These are phyloP conservation scores for Amanita muscaria DNA, from an alignment of 768 basidiomycete species.

Conservation along the genomic window DNA sequence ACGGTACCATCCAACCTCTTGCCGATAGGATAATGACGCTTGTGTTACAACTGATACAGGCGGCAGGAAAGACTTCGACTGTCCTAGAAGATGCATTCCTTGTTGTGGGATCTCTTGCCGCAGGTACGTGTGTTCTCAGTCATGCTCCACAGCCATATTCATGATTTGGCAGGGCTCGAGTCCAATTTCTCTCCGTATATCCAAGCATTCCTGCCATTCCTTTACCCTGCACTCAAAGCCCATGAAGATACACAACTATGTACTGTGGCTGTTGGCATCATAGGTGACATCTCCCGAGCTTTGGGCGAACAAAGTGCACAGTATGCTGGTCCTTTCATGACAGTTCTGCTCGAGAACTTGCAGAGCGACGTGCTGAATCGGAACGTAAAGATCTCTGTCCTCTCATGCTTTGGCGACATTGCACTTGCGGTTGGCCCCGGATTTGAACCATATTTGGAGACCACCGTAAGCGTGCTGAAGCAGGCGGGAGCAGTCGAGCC, in stretches of 20 bases:
- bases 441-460: constrained; percentile 85
- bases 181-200: constrained; percentile 75
- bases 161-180: constrained; percentile 52
- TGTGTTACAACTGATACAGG: constrained; percentile 73
- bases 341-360: constrained; percentile 81
- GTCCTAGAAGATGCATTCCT: constrained; percentile 96
- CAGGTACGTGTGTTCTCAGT: constrained; percentile 35
- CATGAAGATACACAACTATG: constrained; percentile 95
- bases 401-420: constrained; percentile 94
- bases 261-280: constrained; percentile 91
- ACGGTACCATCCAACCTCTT: constrained; percentile 73
- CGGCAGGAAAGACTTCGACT: constrained; percentile 88
- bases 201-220: constrained; percentile 51
- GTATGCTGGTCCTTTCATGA: constrained; percentile 88
- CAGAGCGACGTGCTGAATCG: constrained; percentile 86
- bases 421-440: constrained; percentile 81
- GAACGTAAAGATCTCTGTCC: constrained; percentile 93
- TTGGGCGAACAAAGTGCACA: constrained; percentile 76
- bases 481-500: constrained; percentile 87
- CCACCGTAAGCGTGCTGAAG: constrained; percentile 82
- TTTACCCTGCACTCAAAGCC: constrained; percentile 73
- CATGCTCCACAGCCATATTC: constrained; percentile 1
- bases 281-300: constrained; percentile 94
- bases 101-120: constrained; percentile 80
- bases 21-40: constrained; percentile 95